Conservation (phyloP, 225 moss, liverwort and hornwort species). For the Pleurozium schreberi region DNA sequence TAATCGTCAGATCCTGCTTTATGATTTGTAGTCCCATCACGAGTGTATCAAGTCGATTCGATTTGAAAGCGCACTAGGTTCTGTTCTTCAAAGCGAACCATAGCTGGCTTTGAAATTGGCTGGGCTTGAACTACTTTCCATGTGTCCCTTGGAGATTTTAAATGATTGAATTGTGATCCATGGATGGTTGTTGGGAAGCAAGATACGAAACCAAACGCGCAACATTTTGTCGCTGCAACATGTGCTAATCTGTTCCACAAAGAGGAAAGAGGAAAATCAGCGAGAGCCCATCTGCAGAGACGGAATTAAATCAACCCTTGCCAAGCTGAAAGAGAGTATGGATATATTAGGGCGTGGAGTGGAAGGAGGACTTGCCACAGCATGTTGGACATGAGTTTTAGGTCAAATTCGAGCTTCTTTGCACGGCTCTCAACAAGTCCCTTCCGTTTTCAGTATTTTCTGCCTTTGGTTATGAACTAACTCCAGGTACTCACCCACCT, state of each 20-base stretch:
- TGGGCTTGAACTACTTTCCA: not conserved
- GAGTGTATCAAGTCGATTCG: not conserved
- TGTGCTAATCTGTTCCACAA: conserved; percentile 1
- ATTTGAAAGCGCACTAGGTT: not conserved
- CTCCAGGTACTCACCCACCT: conserved; percentile 17
- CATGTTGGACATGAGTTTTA: conserved; percentile 57
- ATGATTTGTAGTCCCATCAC: not conserved
- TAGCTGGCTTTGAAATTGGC: not conserved
- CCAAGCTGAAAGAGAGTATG: not conserved
- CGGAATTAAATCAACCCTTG: not conserved
- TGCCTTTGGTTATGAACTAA: not conserved
- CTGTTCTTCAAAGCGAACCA: not conserved
- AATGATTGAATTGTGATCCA: not conserved
- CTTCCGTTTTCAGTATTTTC: not conserved
- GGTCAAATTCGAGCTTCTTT: conserved; percentile 71
- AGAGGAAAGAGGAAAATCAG: not conserved
- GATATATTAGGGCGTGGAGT: not conserved
- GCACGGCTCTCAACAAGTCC: conserved; percentile 37
- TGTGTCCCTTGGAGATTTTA: not conserved
- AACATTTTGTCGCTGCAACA: not conserved
- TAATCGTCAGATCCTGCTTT: not conserved
- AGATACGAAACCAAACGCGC: not conserved
- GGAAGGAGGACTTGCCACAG: not conserved
- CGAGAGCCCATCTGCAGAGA: not conserved
- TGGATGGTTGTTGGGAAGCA: not conserved